Evolutionary conservation across 257 asterid species (phyloP), one percentile per base, ranked within the genome.

Genomic region (Capsicum chinense): DNA sequence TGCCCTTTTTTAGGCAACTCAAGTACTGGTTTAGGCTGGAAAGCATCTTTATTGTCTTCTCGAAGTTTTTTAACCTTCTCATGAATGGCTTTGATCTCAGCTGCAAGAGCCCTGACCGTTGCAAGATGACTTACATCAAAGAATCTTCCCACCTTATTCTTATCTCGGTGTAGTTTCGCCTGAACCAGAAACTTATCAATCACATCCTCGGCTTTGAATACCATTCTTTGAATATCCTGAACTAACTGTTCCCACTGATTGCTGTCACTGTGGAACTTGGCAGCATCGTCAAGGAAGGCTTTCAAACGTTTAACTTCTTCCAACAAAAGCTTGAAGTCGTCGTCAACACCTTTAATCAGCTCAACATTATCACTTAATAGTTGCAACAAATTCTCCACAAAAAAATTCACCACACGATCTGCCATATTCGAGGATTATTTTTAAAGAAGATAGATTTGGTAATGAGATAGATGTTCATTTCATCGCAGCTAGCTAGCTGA

Each of bases 151-250:
- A 73, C 5, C 6, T 47, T 73, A 47, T n/a, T 73, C 4, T 73
- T 73, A 2, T 73, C 80, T n/a, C 15, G 16, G 14, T 73, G 80
- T 0, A n/a, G 6, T 39, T 47, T 73, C 1, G 58, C n/a, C 35
- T 73, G 80, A 73, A 73, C 12, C 39, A 73, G 11, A 13, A 73
- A 73, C 35, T 73, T 73, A 47, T 73, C 80, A 73, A 73, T 17
- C 0, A 0, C 3, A 73, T 71, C 80, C 1, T 71, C 80, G 10
- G 80, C 5, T 19, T 7, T 71, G 9, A n/a, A 5, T 19, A 74
- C 21, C 4, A 35, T 0, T 48, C 12, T 21, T 12, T 50, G 62
- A 6, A 74, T 21, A 0, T 50, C 44, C 1, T 74, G 15, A 4
- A 74, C 21, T 0, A 74, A 74, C 2, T 10, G 12, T 19, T 74